Evolutionary conservation across 1,284 basidiomycete species (phyloP).

Genomic region (Cronartium quercuum): DNA sequence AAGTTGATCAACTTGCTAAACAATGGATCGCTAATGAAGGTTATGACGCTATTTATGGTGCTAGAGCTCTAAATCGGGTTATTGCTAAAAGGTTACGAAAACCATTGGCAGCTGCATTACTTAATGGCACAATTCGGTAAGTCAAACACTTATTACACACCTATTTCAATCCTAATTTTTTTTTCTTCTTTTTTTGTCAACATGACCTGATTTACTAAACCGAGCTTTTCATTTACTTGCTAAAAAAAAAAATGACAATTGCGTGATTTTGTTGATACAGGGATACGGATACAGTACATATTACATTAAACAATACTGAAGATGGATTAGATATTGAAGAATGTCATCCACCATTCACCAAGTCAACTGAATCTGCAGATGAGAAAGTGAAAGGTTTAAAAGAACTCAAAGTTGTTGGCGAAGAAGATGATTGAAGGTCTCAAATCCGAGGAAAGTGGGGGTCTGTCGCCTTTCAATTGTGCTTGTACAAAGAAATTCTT

Average conservation of each 20-base stretch:
- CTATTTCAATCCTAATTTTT: neutral
- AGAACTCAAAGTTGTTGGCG: slow-evolving; percentile 26
- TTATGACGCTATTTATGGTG: slow-evolving; percentile 77
- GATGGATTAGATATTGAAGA: slow-evolving; percentile 41
- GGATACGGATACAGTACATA: slow-evolving; percentile 41
- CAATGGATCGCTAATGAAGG: slow-evolving; percentile 72
- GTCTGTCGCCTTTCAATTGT: neutral
- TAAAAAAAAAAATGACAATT: neutral
- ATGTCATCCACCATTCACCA: slow-evolving; percentile 10
- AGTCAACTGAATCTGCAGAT: neutral
- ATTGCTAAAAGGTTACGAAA: slow-evolving; percentile 46
- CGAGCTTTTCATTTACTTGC: neutral
- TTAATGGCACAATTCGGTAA: slow-evolving; percentile 41
- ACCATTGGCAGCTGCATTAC: slow-evolving; percentile 43
- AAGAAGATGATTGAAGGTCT: no score
- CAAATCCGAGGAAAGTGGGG: no score
- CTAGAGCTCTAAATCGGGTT: slow-evolving; percentile 57
- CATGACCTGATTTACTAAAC: neutral
- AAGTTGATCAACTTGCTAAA: slow-evolving; percentile 62
- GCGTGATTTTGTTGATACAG: neutral
- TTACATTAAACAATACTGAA: slow-evolving; percentile 36
- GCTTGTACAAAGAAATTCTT: neutral
- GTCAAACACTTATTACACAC: neutral
- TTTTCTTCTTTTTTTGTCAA: neutral
- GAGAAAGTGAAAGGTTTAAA: neutral